Percentiles rank a stretch among this genome's conserved stretches.
phyloP scores from a whole-genome alignment of 116 monocot species.

The Papilionanthe hybrid region DNA sequence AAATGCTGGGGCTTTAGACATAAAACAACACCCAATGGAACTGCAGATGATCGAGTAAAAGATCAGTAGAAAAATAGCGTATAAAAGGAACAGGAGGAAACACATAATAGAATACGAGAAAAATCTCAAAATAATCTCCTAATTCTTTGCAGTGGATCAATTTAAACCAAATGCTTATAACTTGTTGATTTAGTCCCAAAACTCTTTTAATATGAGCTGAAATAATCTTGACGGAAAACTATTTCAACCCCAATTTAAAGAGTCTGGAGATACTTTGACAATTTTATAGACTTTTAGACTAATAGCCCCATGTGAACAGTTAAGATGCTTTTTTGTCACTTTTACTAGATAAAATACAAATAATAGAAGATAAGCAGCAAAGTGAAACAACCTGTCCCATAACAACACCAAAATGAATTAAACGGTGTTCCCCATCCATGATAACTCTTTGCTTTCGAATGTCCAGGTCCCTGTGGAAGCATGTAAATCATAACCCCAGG shows the following conservation, averaged over 20 bases:
- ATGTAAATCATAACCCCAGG: conserved; percentile 98
- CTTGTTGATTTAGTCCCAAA: too few relatives aligned
- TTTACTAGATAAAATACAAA: not conserved
- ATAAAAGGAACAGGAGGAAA: not conserved
- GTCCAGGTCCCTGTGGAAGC: conserved; percentile 81
- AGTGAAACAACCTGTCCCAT: conserved; percentile 77
- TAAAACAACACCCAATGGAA: not conserved
- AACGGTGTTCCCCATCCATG: conserved; percentile 90
- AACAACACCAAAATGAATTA: conserved; percentile 96
- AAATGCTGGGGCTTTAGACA: not conserved
- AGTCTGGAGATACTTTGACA: too few relatives aligned
- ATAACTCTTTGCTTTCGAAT: conserved; percentile 65
- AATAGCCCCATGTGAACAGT: too few relatives aligned
- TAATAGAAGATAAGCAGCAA: not conserved
- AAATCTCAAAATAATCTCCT: too few relatives aligned
- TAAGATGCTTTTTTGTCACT: too few relatives aligned
- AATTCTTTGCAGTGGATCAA: too few relatives aligned
- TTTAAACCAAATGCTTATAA: too few relatives aligned
- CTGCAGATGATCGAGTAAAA: not conserved
- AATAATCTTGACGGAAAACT: too few relatives aligned
- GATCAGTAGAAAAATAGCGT: not conserved
- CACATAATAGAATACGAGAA: not conserved
- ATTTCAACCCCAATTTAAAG: too few relatives aligned
- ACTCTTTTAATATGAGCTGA: too few relatives aligned
- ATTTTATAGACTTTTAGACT: too few relatives aligned